A percentile compares a stretch with the other conserved stretches of the same genome.
Evolutionary conservation across 345 rosid species (phyloP).

Genomic region (Aquilaria malaccensis): DNA sequence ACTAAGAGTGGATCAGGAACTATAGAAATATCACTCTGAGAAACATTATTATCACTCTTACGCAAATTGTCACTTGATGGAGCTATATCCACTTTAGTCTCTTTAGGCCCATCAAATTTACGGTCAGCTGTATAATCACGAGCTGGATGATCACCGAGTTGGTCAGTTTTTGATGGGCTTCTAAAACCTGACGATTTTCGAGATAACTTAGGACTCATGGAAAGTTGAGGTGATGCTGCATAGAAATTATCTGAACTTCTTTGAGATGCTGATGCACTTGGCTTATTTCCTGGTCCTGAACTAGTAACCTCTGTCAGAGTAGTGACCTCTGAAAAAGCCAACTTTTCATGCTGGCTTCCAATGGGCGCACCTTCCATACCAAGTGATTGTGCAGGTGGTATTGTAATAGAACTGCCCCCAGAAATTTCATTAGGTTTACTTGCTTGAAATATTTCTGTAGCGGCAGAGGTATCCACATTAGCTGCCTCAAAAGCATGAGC

Average conservation of each 20-base stretch:
- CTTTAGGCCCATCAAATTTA: conserved; percentile 21
- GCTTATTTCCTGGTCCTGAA: conserved; percentile 26
- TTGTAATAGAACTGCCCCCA: conserved; percentile 12
- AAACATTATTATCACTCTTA: conserved; percentile 30
- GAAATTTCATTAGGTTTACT: conserved; percentile 25
- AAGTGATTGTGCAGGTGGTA: conserved; percentile 17
- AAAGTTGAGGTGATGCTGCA: conserved; percentile 29
- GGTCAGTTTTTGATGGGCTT: conserved; percentile 28
- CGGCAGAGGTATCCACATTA: conserved; percentile 19
- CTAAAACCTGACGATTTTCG: conserved; percentile 33
- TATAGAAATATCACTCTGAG: conserved; percentile 30
- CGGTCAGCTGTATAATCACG: conserved; percentile 32
- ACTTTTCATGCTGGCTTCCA: conserved; percentile 24
- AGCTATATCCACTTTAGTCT: conserved; percentile 22
- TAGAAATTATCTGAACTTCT: conserved; percentile 30
- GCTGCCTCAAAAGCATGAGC: conserved; percentile 26
- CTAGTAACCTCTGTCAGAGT: conserved; percentile 20
- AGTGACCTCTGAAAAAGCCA: conserved; percentile 33
- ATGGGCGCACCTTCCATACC: conserved; percentile 20
- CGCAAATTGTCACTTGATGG: conserved; percentile 27
- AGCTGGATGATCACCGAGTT: conserved; percentile 30
- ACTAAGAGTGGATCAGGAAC: conserved; percentile 28
- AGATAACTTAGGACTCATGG: conserved; percentile 39
- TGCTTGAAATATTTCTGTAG: conserved; percentile 27
- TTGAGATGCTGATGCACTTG: conserved; percentile 23